These are phyloP conservation scores for Iris pallida DNA, from an alignment of 116 monocot genomes.

Conservation along the genomic window DNA sequence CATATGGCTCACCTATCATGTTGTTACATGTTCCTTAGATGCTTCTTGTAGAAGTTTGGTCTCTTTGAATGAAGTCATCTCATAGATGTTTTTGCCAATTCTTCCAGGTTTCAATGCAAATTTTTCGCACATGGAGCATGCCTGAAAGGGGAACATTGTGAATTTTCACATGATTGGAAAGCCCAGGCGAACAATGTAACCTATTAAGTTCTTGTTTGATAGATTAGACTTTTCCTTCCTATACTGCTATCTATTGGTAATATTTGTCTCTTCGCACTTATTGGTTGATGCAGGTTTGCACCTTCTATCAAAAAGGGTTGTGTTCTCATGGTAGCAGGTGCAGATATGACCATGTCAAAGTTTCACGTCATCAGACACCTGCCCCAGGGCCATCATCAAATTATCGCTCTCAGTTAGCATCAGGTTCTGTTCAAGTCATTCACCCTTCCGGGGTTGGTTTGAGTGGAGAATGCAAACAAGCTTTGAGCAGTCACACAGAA, in stretches of 20 bases:
- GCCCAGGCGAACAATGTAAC: slow-evolving; percentile 72
- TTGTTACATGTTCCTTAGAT: too few relatives aligned
- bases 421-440: slow-evolving; percentile 15
- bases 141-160: slow-evolving; percentile 77
- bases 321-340: slow-evolving; percentile 83
- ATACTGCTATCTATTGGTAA: background rate
- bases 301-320: slow-evolving; percentile 81
- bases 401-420: background rate
- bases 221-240: too few relatives aligned
- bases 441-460: slow-evolving; percentile 17
- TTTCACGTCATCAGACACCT: slow-evolving; percentile 32
- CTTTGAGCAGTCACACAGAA: background rate
- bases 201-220: too few relatives aligned
- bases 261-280: background rate
- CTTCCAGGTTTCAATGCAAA: slow-evolving; percentile 73
- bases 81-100: background rate
- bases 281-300: slow-evolving; percentile 47
- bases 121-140: slow-evolving; percentile 81
- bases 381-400: background rate
- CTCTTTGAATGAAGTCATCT: too few relatives aligned
- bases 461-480: slow-evolving; percentile 5
- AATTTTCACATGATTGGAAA: slow-evolving; percentile 90
- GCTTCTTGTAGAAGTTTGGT: too few relatives aligned
- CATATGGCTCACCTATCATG: too few relatives aligned
- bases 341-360: slow-evolving; percentile 80